phyloP scores from a whole-genome alignment of 768 basidiomycete genomes.

The Lactifluus hygrophoroides region DNA sequence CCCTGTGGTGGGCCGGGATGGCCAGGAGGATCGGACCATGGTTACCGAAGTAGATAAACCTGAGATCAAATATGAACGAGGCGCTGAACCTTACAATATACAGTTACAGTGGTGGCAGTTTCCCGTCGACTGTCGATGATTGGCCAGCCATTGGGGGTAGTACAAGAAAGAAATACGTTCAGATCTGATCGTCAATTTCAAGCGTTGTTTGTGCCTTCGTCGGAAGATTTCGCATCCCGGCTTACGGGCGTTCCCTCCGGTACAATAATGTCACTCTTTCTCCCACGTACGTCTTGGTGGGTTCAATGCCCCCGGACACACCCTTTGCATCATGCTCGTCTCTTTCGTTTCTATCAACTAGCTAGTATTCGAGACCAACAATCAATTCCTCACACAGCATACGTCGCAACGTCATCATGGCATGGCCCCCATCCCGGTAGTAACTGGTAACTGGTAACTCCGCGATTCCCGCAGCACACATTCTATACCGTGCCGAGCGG shows the following conservation, averaged over 20 bases:
- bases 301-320: too few relatives aligned
- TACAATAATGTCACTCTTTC: not conserved
- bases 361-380: not conserved
- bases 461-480: not conserved
- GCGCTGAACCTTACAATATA: not conserved
- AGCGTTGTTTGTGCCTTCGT: not conserved
- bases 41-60: conserved; percentile 10
- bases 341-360: not conserved
- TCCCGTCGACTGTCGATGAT: not conserved
- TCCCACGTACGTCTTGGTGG: conserved; percentile 11
- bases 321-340: too few relatives aligned
- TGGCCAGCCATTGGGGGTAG: conserved; percentile 4
- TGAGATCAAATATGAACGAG: not conserved
- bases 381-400: not conserved
- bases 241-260: not conserved
- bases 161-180: not conserved
- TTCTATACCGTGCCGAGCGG: not conserved
- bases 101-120: not conserved
- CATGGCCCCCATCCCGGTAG: not conserved
- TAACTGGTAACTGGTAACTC: not conserved
- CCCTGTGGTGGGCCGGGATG: not conserved
- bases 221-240: not conserved
- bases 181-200: not conserved
- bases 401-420: not conserved
- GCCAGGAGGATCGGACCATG: conserved; percentile 7